Evolutionary conservation across 1,284 basidiomycete genomes (phyloP).

Genomic region (Ustilago nuda): DNA sequence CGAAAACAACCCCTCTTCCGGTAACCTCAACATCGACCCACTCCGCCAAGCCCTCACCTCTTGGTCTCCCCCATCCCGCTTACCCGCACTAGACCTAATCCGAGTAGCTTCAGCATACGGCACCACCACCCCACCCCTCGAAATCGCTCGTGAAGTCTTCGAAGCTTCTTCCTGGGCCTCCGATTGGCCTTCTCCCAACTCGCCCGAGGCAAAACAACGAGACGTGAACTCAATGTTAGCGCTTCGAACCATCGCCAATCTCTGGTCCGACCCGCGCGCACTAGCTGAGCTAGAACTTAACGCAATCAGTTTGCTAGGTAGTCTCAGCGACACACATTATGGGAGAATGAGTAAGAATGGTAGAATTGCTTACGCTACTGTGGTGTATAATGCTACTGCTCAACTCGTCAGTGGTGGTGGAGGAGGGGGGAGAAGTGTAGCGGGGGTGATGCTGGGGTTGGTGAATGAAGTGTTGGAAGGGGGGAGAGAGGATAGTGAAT

Average conservation of each 20-base stretch:
- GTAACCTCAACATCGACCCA: conserved; percentile 35
- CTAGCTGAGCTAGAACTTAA: conserved; percentile 60
- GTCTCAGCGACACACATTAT: conserved; percentile 51
- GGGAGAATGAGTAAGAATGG: conserved; percentile 76
- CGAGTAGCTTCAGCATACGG: conserved; percentile 79
- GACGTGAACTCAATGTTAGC: conserved; percentile 90
- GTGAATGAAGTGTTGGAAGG: conserved; percentile 53
- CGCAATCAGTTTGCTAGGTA: conserved; percentile 69
- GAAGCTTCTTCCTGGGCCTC: conserved; percentile 78
- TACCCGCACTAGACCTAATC: conserved; percentile 90
- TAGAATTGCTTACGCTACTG: conserved; percentile 79
- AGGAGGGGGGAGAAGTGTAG: conserved; percentile 20
- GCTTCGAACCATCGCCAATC: conserved; percentile 83
- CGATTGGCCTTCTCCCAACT: conserved; percentile 71
- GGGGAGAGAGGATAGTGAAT: conserved; percentile 81
- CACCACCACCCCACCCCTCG: conserved; percentile 72
- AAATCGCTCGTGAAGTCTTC: conserved; percentile 77
- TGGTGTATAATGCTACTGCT: conserved; percentile 76
- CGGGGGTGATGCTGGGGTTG: conserved; percentile 45
- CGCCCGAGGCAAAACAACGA: conserved; percentile 74
- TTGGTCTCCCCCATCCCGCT: conserved; percentile 84
- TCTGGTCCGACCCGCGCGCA: conserved; percentile 72
- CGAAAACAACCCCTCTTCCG: conserved; percentile 50
- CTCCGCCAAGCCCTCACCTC: conserved; percentile 74
- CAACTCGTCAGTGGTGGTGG: conserved; percentile 28